Conservation (phyloP, 2,329 filamentous ascomycete genomes). For the Microcyclospora tardicrescens region DNA sequence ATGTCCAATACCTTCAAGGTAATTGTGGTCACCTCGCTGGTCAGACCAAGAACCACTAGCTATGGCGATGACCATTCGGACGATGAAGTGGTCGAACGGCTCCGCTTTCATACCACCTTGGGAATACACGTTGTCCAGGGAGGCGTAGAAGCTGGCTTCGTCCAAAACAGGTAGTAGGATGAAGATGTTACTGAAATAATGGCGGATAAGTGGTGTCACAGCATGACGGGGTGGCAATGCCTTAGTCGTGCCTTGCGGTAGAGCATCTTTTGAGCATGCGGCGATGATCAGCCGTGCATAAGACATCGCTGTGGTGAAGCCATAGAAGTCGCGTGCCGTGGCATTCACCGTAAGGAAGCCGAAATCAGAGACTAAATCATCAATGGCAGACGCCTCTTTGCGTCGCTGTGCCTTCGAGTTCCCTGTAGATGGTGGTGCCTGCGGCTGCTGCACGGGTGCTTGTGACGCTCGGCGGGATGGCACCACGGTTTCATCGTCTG, state of each 20-base stretch:
- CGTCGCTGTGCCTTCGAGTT: slow-evolving; percentile 30
- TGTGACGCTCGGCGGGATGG: slow-evolving; percentile 37
- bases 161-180: slow-evolving; percentile 70
- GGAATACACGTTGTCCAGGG: slow-evolving; percentile 71
- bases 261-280: slow-evolving; percentile 60
- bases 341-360: slow-evolving; percentile 92
- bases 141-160: slow-evolving; percentile 63
- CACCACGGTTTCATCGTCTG: slow-evolving; percentile 40
- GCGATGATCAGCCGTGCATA: slow-evolving; percentile 80
- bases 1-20: slow-evolving; percentile 47
- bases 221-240: slow-evolving; percentile 58
- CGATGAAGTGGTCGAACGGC: slow-evolving; percentile 65
- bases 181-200: slow-evolving; percentile 76
- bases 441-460: slow-evolving; percentile 13
- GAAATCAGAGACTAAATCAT: slow-evolving; percentile 86
- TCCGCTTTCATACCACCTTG: slow-evolving; percentile 46
- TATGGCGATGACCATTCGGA: slow-evolving; percentile 83
- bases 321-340: slow-evolving; percentile 85
- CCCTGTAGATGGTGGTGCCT: slow-evolving; percentile 12
- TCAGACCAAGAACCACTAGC: slow-evolving; percentile 62
- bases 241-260: slow-evolving; percentile 48
- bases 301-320: slow-evolving; percentile 76
- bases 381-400: slow-evolving; percentile 72
- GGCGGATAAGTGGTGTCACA: slow-evolving; percentile 58
- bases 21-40: slow-evolving; percentile 48